Evolutionary conservation across 139 green algal genomes (phyloP).

Genomic region (Ostreobium quekettii): DNA sequence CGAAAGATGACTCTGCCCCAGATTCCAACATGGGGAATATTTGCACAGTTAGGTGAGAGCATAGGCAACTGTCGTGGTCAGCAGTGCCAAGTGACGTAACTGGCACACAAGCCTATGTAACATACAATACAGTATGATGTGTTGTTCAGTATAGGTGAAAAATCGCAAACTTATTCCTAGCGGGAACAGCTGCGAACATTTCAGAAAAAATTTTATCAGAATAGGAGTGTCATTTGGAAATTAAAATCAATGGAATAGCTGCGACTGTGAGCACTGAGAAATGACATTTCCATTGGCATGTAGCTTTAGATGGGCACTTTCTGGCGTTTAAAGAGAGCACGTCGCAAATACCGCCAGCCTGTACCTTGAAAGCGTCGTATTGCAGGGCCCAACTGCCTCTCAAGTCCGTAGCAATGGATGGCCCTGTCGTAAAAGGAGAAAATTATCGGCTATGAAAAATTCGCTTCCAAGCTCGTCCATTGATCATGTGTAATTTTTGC

Average conservation of each 20-base stretch:
- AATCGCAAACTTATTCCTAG: too few relatives aligned
- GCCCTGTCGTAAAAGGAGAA: not conserved
- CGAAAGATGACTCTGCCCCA: too few relatives aligned
- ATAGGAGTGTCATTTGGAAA: not conserved
- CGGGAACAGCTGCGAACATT: too few relatives aligned
- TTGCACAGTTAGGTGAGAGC: too few relatives aligned
- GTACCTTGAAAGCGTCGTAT: constrained; percentile 50
- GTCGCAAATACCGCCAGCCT: not conserved
- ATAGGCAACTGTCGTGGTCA: too few relatives aligned
- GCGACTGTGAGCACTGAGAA: not conserved
- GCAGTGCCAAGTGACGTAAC: too few relatives aligned
- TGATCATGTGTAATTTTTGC: not conserved
- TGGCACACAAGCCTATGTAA: too few relatives aligned
- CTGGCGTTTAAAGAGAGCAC: not conserved
- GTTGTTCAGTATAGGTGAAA: too few relatives aligned
- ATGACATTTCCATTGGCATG: not conserved
- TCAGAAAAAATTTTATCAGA: not conserved
- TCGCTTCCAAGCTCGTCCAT: not conserved
- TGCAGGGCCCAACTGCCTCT: constrained; percentile 54
- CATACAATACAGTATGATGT: too few relatives aligned
- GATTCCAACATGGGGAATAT: too few relatives aligned
- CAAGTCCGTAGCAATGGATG: constrained; percentile 43
- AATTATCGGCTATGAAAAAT: not conserved
- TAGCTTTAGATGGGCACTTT: not conserved
- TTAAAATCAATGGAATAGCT: not conserved